These are phyloP conservation scores for Vitis rupestris DNA, from an alignment of 164 flowering plant species.

Conservation along the genomic window DNA sequence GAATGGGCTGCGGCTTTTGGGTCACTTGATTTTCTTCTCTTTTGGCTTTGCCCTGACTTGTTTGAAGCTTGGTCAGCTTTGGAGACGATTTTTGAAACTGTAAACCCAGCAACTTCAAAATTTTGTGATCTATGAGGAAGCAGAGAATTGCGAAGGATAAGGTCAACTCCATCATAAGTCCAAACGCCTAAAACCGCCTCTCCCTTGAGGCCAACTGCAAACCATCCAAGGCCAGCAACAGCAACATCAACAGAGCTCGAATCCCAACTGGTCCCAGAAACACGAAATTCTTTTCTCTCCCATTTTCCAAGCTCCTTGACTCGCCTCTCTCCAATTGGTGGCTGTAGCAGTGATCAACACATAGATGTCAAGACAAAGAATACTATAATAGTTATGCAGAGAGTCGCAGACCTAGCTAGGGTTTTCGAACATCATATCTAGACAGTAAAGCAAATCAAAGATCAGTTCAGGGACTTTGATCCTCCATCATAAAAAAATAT, in stretches of 20 bases:
- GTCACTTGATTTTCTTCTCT: slow-evolving; percentile 31
- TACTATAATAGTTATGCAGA: neutral
- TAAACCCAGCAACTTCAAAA: slow-evolving; percentile 82
- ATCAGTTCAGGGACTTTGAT: no score
- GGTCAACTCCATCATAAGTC: slow-evolving; percentile 88
- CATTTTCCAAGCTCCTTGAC: slow-evolving; percentile 81
- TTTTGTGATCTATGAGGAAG: slow-evolving; percentile 55
- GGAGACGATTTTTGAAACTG: slow-evolving; percentile 82
- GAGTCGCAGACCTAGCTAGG: no score
- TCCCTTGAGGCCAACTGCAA: slow-evolving; percentile 86
- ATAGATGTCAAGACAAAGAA: neutral
- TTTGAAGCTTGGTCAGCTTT: slow-evolving; percentile 66
- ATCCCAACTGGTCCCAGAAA: slow-evolving; percentile 78
- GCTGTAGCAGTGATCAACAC: slow-evolving; percentile 43
- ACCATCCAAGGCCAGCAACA: slow-evolving; percentile 94
- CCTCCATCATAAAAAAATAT: no score
- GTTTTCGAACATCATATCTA: neutral
- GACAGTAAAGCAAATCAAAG: neutral
- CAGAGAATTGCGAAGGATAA: slow-evolving; percentile 60
- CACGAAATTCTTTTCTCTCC: slow-evolving; percentile 59
- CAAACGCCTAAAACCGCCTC: slow-evolving; percentile 78
- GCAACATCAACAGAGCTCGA: slow-evolving; percentile 81
- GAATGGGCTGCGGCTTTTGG: slow-evolving; percentile 11
- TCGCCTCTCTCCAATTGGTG: slow-evolving; percentile 75
- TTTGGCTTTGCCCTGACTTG: slow-evolving; percentile 35